Percentiles rank a stretch among this genome's conserved stretches.
phyloP scores from a whole-genome alignment of 2,329 filamentous ascomycete species.

The Eutypella sp. region DNA sequence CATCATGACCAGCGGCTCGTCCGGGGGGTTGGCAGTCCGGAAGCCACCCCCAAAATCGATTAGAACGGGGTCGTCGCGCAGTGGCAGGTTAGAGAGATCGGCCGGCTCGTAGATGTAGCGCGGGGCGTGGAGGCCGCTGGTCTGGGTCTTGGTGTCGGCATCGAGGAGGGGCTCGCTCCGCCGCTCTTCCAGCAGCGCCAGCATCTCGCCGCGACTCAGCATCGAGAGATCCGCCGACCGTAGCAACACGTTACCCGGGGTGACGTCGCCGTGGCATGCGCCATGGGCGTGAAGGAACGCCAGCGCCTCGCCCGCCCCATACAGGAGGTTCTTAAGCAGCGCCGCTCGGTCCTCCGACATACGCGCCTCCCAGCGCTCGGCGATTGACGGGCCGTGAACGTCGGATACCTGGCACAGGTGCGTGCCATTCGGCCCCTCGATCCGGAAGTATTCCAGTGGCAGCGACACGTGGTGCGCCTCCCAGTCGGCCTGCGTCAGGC shows the following conservation, averaged over 20 bases:
- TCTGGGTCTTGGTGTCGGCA: background rate
- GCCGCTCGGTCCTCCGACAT: background rate
- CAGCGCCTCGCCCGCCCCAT: background rate
- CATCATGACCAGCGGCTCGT: too few species aligned
- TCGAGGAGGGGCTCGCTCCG: too few species aligned
- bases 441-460: slow-evolving; percentile 5
- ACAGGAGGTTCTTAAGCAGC: background rate
- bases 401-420: slow-evolving; percentile 4
- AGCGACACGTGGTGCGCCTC: slow-evolving; percentile 3
- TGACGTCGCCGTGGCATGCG: slow-evolving; percentile 6
- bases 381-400: slow-evolving; percentile 1
- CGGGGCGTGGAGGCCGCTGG: background rate
- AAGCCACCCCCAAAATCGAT: slow-evolving; percentile 5
- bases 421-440: slow-evolving; percentile 6
- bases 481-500: background rate
- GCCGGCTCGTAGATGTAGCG: background rate
- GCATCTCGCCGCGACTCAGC: background rate
- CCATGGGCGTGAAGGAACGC: slow-evolving; percentile 2
- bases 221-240: background rate
- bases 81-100: background rate
- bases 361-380: background rate
- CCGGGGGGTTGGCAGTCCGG: background rate
- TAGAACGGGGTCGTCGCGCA: background rate
- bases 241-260: background rate
- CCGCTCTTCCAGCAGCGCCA: background rate